Evolutionary conservation across 2,329 filamentous ascomycete species (phyloP).

Genomic region (Blastomyces gilchristii): DNA sequence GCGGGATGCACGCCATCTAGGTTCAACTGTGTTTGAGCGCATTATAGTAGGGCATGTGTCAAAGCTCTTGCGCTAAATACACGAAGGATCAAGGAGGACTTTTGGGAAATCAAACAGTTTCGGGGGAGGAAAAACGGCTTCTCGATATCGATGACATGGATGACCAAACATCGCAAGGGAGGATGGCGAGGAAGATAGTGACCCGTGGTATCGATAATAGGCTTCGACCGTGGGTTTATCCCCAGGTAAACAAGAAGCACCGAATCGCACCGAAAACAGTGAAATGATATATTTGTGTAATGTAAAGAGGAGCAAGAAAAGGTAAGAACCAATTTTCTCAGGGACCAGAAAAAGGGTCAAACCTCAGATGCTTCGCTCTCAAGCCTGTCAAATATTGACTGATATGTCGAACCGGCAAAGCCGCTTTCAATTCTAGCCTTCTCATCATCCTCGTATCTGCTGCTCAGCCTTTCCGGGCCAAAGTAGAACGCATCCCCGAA

Average conservation of each 20-base stretch:
- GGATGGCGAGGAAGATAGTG: neutral
- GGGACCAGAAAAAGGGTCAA: slow-evolving; percentile 31
- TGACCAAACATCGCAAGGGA: neutral
- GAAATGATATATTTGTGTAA: slow-evolving; percentile 1
- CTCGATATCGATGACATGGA: slow-evolving; percentile 1
- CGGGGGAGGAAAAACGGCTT: neutral
- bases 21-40: neutral
- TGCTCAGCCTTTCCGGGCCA: slow-evolving; percentile 75
- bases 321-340: slow-evolving; percentile 13
- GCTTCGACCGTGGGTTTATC: slow-evolving; percentile 10
- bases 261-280: slow-evolving; percentile 18
- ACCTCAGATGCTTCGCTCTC: slow-evolving; percentile 65
- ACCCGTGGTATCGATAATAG: neutral
- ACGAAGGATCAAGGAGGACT: neutral
- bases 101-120: neutral
- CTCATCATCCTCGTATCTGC: slow-evolving; percentile 65
- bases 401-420: slow-evolving; percentile 37
- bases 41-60: neutral
- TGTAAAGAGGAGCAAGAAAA: slow-evolving; percentile 15
- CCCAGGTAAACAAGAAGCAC: slow-evolving; percentile 15
- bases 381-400: slow-evolving; percentile 64
- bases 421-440: slow-evolving; percentile 34
- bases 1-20: neutral
- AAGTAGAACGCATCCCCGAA: slow-evolving; percentile 97
- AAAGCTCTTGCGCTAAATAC: neutral